Percentiles rank a stretch among this genome's conserved stretches.
phyloP scores from a whole-genome alignment of 2,329 filamentous ascomycete genomes.

The Harringtonia aguacate region DNA sequence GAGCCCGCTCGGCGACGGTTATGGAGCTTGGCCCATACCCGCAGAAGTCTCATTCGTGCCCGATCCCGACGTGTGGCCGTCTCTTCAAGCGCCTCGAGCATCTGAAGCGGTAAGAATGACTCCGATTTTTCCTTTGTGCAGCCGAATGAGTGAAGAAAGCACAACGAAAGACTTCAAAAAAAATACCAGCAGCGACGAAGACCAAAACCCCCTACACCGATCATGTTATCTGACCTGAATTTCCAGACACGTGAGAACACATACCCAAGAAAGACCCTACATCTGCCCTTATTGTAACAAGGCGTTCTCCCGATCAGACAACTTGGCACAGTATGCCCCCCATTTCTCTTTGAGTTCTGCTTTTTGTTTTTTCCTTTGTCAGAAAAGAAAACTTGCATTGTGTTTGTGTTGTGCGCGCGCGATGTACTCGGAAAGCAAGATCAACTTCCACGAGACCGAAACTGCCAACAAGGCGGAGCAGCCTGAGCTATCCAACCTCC shows the following conservation, averaged over 20 bases:
- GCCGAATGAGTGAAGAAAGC: constrained; percentile 13
- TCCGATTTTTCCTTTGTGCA: constrained; percentile 28
- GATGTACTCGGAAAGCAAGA: constrained; percentile 13
- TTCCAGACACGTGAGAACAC: constrained; percentile 91
- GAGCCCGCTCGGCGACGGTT: constrained; percentile 87
- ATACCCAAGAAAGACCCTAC: constrained; percentile 98
- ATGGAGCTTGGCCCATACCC: constrained; percentile 96
- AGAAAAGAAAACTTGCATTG: constrained; percentile 13
- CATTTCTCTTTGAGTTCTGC: constrained; percentile 21
- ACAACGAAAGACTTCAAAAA: background rate
- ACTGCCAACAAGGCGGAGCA: background rate
- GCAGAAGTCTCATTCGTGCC: constrained; percentile 96
- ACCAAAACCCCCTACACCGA: constrained; percentile 18
- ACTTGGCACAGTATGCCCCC: constrained; percentile 81
- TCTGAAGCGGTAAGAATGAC: constrained; percentile 79
- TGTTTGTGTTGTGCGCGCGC: constrained; percentile 26
- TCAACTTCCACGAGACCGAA: background rate
- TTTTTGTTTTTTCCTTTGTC: constrained; percentile 22
- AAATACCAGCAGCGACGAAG: background rate
- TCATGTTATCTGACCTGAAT: constrained; percentile 34
- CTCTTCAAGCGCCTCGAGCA: constrained; percentile 99
- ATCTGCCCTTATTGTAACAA: constrained; percentile 97
- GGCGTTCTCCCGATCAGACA: constrained; percentile 96
- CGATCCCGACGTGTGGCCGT: constrained; percentile 94
- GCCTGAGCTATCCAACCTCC: no score